A percentile compares a stretch with the other conserved stretches of the same genome.
These are phyloP conservation scores for Boletus pseudo-olivaceus DNA, from an alignment of 768 basidiomycete species.

Conservation along the genomic window DNA sequence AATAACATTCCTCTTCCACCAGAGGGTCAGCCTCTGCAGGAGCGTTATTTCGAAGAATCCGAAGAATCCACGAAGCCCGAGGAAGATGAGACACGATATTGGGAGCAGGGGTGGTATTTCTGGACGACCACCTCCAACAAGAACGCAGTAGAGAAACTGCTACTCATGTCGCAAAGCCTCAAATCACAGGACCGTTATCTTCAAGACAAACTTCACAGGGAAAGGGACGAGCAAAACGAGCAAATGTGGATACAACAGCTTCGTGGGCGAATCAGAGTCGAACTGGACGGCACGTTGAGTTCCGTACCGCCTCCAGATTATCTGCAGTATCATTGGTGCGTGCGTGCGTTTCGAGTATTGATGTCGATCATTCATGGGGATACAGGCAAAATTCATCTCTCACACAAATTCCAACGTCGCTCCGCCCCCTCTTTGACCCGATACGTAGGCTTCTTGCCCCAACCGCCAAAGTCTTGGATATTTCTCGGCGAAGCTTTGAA, in stretches of 20 bases:
- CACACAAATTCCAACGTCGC: constrained; percentile 54
- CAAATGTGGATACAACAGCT: constrained; percentile 34
- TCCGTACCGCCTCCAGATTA: constrained; percentile 20
- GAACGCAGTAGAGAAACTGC: constrained; percentile 52
- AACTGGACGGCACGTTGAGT: constrained; percentile 31
- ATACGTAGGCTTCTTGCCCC: constrained; percentile 58
- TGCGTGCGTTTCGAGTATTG: constrained; percentile 23
- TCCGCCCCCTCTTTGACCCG: constrained; percentile 50
- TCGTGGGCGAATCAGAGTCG: constrained; percentile 22
- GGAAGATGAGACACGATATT: constrained; percentile 46
- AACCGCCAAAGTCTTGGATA: constrained; percentile 46
- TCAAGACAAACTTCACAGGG: constrained; percentile 33
- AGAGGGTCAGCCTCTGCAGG: constrained; percentile 53
- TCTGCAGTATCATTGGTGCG: constrained; percentile 34
- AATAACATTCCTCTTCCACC: constrained; percentile 59
- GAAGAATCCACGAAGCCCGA: constrained; percentile 18
- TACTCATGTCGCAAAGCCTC: constrained; percentile 58
- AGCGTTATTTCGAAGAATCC: constrained; percentile 6
- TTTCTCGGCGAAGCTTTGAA: constrained; percentile 50
- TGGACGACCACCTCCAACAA: constrained; percentile 58
- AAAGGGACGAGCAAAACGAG: constrained; percentile 54
- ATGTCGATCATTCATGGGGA: neutral
- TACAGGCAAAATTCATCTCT: constrained; percentile 50
- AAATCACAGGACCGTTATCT: constrained; percentile 40
- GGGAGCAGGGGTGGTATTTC: constrained; percentile 76